Evolutionary conservation across 2,329 filamentous ascomycete genomes (phyloP).

Genomic region (Fusarium oligoseptatum): DNA sequence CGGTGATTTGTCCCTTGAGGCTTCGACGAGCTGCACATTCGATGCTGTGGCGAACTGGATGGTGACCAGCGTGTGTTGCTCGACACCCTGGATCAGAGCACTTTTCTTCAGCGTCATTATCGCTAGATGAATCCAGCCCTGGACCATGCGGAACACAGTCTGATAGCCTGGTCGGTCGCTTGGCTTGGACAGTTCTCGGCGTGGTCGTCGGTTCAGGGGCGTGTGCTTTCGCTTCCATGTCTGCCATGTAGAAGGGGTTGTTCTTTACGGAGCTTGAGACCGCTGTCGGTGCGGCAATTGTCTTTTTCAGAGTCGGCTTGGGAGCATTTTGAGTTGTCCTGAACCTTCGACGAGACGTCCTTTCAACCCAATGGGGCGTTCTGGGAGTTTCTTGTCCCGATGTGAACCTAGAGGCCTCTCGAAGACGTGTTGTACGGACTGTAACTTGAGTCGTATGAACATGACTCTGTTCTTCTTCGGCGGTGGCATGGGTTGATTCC

Average conservation of each 20-base stretch:
- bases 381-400: conserved; percentile 26
- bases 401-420: conserved; percentile 22
- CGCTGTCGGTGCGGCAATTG: conserved; percentile 20
- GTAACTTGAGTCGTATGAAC: conserved; percentile 7
- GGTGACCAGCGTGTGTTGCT: conserved; percentile 44
- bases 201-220: conserved; percentile 41
- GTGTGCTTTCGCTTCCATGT: conserved; percentile 41
- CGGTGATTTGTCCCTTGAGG: not conserved
- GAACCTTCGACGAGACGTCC: conserved; percentile 13
- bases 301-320: conserved; percentile 22
- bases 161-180: conserved; percentile 41
- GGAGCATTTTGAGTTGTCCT: conserved; percentile 5
- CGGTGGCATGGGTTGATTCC: not conserved
- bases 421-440: conserved; percentile 9
- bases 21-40: conserved; percentile 44
- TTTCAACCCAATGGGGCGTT: conserved; percentile 12
- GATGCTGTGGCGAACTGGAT: conserved; percentile 51
- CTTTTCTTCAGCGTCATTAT: conserved; percentile 31
- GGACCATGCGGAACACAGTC: conserved; percentile 48
- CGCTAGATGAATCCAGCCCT: conserved; percentile 20
- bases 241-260: conserved; percentile 52
- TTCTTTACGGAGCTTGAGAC: conserved; percentile 41
- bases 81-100: conserved; percentile 49
- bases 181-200: conserved; percentile 33
- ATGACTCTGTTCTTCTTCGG: conserved; percentile 5